phyloP scores from a whole-genome alignment of 805 yeast species.

The Kodamaea sagamina region DNA sequence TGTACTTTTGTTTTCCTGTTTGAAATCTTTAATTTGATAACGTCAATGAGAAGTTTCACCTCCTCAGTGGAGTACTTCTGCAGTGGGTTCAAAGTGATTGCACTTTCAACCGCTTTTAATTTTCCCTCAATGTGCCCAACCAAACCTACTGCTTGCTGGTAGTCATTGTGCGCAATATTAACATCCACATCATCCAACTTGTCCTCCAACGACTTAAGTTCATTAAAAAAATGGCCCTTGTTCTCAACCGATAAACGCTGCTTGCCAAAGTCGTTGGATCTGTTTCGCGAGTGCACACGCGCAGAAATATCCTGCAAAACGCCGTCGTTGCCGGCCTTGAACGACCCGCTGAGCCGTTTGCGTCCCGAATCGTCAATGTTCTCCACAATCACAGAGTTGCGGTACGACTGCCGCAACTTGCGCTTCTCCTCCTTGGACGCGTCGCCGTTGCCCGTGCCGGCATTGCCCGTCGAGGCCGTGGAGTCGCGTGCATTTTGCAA shows the following conservation, averaged over 20 bases:
- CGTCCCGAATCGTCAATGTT: slow-evolving; percentile 28
- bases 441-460: slow-evolving; percentile 13
- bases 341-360: slow-evolving; percentile 26
- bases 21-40: slow-evolving; percentile 42
- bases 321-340: slow-evolving; percentile 38
- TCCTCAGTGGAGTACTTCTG: slow-evolving; percentile 25
- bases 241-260: slow-evolving; percentile 18
- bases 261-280: slow-evolving; percentile 47
- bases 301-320: slow-evolving; percentile 60
- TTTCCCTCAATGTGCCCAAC: slow-evolving; percentile 40
- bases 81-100: slow-evolving; percentile 15
- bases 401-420: slow-evolving; percentile 43
- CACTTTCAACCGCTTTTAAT: slow-evolving; percentile 30
- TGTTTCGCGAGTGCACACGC: slow-evolving; percentile 60
- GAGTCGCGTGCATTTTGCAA: slow-evolving; percentile 19
- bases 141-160: slow-evolving; percentile 46
- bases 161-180: slow-evolving; percentile 60
- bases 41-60: slow-evolving; percentile 37
- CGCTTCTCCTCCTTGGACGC: slow-evolving; percentile 36
- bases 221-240: slow-evolving; percentile 42
- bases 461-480: slow-evolving; percentile 7
- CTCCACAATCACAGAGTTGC: slow-evolving; percentile 54
- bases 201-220: slow-evolving; percentile 57
- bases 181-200: slow-evolving; percentile 70
- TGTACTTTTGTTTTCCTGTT: slow-evolving; percentile 40